Conservation (phyloP, 1,284 basidiomycete genomes). For the Heliocybe sulcata region DNA sequence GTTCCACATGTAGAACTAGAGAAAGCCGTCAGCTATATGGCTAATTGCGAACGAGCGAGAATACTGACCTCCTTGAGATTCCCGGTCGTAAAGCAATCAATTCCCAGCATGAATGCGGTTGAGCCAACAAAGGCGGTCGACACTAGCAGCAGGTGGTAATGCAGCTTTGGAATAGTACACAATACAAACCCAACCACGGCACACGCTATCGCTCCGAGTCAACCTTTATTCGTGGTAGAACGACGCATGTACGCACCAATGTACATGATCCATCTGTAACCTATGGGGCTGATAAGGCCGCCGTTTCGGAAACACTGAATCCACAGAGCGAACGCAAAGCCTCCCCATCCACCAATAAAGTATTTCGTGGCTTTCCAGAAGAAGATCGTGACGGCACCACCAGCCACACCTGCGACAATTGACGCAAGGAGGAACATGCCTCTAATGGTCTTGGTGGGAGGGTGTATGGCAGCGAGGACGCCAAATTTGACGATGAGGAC, state of each 20-base stretch:
- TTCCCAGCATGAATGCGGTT: conserved; percentile 87
- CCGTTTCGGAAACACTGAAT: conserved; percentile 80
- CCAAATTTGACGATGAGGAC: conserved; percentile 90
- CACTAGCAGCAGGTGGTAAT: conserved; percentile 75
- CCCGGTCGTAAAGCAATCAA: conserved; percentile 90
- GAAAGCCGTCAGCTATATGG: conserved; percentile 5
- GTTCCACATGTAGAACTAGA: conserved; percentile 91
- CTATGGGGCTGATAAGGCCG: conserved; percentile 71
- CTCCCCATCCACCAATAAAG: conserved; percentile 84
- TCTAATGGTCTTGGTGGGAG: conserved; percentile 70
- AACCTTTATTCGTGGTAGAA: neutral
- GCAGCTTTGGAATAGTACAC: conserved; percentile 45
- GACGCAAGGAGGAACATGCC: conserved; percentile 88
- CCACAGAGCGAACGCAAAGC: conserved; percentile 83
- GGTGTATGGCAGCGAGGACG: conserved; percentile 72
- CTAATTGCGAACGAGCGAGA: neutral
- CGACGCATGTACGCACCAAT: conserved; percentile 46
- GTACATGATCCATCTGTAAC: conserved; percentile 83
- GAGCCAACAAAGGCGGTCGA: conserved; percentile 87
- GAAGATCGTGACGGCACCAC: conserved; percentile 82
- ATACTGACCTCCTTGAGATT: conserved; percentile 79
- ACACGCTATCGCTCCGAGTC: conserved; percentile 16
- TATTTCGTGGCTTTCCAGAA: conserved; percentile 86
- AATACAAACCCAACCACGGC: conserved; percentile 38
- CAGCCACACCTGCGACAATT: conserved; percentile 73